Conservation (phyloP, 2,329 filamentous ascomycete species). For the Colletotrichum sp. region DNA sequence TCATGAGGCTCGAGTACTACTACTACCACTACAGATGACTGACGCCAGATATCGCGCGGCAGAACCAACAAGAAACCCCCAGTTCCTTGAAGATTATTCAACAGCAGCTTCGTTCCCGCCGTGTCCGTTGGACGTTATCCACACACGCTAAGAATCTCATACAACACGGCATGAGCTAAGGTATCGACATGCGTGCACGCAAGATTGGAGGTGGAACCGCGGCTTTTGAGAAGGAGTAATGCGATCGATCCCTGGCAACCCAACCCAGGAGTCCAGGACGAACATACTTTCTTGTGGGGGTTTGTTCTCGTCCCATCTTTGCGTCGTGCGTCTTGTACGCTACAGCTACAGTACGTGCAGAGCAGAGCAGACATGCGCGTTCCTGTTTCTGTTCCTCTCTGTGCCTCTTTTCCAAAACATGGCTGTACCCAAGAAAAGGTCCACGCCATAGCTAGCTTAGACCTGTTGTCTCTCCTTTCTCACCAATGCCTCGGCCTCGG, state of each 20-base stretch:
- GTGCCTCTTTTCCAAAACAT: conserved; percentile 2
- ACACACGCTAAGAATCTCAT: conserved; percentile 2
- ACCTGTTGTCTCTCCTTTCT: not conserved
- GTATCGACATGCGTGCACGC: not conserved
- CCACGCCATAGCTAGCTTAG: not conserved
- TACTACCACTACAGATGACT: not conserved
- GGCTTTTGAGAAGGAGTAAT: not conserved
- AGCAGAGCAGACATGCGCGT: conserved; percentile 3
- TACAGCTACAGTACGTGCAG: not conserved
- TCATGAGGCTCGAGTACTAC: not conserved
- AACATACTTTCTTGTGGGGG: conserved; percentile 8
- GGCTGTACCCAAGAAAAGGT: not conserved
- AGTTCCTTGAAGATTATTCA: not conserved
- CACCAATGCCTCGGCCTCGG: not conserved
- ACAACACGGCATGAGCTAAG: conserved; percentile 1
- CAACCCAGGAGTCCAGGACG: not conserved
- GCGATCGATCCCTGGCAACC: not conserved
- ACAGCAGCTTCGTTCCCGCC: not conserved
- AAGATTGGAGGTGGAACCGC: conserved; percentile 5
- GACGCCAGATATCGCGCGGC: not conserved
- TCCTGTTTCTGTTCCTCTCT: not conserved
- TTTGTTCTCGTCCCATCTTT: not conserved
- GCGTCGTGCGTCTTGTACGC: not conserved
- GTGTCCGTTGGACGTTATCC: not conserved
- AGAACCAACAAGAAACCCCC: not conserved